Evolutionary conservation across 441 rosid species (phyloP), one percentile per base, ranked within the genome.

Genomic region (Brassica balearica): DNA sequence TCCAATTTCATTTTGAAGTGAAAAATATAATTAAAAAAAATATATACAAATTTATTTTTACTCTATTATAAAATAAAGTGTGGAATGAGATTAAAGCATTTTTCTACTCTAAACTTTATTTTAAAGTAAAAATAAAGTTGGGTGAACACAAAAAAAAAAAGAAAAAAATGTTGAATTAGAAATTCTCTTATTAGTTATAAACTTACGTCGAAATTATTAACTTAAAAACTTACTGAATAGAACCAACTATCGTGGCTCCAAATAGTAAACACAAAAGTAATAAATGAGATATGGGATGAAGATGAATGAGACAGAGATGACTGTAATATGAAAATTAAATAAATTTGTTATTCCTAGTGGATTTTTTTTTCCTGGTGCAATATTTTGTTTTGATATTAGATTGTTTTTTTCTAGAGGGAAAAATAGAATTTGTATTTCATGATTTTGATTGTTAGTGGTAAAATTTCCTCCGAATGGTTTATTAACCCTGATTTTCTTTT

Each of bases 181-280:
- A 4, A 23, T 23, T 23, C 27, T 23, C 27, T 23, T 23, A 23
- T 23, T 2, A 23, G 27, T 23, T 23, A 23, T 23, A 23, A 23
- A 23, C 23, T 22, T 63, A 63, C 62, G 51, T 63, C 12, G 69
- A 73, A 48, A 48, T 23, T 14, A 23, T 62, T 11, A 63, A 11
- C 34, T 48, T 43, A 29, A 53, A 41, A 4, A 48, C 20, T 48
- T 46, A 36, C 43, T 36, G 43, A 36, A 2, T 36, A 19, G 43
- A 62, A 0, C 25, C 11, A 62, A 10, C 15, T 43, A 62, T 25
- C 7, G 62, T 62, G 29, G 68, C 46, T 72, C 66, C 75, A 72
- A n/a, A 72, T 72, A 14, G 11, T 64, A 41, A 61, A 72, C 29
- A 62, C 51, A 48, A 48, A 10, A 48, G 27, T 11, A 19, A 29